A percentile compares a stretch with the other conserved stretches of the same genome.
phyloP scores from a whole-genome alignment of 768 basidiomycete genomes.

The Pulveroboletus sp. region DNA sequence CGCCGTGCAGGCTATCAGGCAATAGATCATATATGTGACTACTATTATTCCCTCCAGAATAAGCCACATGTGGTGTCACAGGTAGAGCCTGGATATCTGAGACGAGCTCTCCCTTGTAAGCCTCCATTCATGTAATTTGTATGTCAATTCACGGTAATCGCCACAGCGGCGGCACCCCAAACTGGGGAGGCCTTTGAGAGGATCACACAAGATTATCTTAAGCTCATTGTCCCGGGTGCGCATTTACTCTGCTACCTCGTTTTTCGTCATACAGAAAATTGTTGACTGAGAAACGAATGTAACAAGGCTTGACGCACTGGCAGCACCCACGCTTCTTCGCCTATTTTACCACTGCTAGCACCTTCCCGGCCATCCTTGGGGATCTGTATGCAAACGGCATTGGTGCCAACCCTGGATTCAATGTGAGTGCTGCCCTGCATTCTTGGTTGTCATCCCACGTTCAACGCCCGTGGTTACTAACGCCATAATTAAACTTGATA shows the following conservation, averaged over 20 bases:
- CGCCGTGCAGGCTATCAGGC: too few relatives aligned
- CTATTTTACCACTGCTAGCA: constrained; percentile 76
- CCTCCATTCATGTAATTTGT: too few relatives aligned
- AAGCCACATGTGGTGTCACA: too few relatives aligned
- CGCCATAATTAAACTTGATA: too few relatives aligned
- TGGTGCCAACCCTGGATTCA: constrained; percentile 81
- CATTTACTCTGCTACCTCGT: too few relatives aligned
- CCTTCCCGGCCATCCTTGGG: constrained; percentile 77
- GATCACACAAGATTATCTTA: constrained; percentile 76
- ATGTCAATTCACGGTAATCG: too few relatives aligned
- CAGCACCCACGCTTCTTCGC: constrained; percentile 60
- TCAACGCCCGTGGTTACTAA: too few relatives aligned
- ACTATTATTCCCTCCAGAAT: too few relatives aligned
- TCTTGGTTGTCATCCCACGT: neutral
- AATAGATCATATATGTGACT: too few relatives aligned
- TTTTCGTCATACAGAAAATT: neutral
- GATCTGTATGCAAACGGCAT: constrained; percentile 73
- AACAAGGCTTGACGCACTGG: constrained; percentile 44
- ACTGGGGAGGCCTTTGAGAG: constrained; percentile 66
- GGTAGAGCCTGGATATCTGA: too few relatives aligned
- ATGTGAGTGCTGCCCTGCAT: constrained; percentile 41
- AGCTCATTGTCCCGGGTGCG: constrained; percentile 72
- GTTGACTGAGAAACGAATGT: neutral
- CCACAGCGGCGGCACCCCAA: constrained; percentile 54
- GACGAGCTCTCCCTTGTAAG: too few relatives aligned